Evolutionary conservation across 805 yeast species (phyloP).

Genomic region (Candida adriatica): DNA sequence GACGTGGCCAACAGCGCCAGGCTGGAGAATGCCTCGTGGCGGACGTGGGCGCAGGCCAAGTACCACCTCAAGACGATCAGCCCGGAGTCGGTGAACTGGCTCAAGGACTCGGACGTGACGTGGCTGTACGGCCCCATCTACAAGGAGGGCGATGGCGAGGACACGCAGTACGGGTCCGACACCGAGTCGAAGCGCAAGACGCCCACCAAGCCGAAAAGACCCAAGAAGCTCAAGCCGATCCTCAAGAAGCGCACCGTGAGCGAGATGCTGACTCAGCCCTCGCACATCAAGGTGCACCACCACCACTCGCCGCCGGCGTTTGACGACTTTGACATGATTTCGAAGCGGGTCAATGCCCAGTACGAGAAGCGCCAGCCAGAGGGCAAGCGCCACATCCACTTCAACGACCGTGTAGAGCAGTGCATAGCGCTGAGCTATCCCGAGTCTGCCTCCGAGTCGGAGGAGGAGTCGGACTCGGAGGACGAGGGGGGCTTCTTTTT

Average conservation of each 20-base stretch:
- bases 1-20: conserved; percentile 80
- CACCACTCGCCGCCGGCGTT: conserved; percentile 22
- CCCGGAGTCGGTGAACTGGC: conserved; percentile 93
- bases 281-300: conserved; percentile 21
- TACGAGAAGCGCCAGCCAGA: conserved; percentile 8
- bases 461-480: conserved; percentile 34
- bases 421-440: conserved; percentile 60
- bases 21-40: conserved; percentile 89
- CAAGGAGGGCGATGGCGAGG: conserved; percentile 14
- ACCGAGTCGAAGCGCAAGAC: conserved; percentile 24
- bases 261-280: conserved; percentile 66
- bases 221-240: conserved; percentile 62
- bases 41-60: conserved; percentile 95
- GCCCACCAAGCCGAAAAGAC: conserved; percentile 9
- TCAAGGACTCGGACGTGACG: conserved; percentile 93
- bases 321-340: conserved; percentile 22
- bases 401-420: conserved; percentile 91
- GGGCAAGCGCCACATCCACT: conserved; percentile 67
- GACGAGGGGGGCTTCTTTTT: conserved; percentile 68
- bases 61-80: conserved; percentile 71
- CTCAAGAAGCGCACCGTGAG: conserved; percentile 81
- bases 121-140: conserved; percentile 91
- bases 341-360: conserved; percentile 23
- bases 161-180: conserved; percentile 33
- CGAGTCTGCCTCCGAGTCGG: conserved; percentile 16